Conservation (phyloP, 2,329 filamentous ascomycete species). For the Didymella segeticola region DNA sequence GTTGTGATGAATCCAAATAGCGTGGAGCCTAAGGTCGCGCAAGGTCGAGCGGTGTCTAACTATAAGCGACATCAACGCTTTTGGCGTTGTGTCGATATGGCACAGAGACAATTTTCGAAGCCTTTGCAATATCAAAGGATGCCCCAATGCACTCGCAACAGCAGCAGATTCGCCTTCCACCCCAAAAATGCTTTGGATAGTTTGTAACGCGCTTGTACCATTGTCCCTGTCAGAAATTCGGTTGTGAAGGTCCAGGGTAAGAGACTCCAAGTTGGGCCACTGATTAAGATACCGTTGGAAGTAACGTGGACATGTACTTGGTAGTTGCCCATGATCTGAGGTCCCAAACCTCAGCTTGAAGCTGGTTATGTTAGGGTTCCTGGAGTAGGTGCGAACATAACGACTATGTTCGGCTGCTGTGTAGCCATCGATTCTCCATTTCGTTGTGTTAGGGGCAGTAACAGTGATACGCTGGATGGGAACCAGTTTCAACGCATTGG, state of each 20-base stretch:
- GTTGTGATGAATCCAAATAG: neutral
- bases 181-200: neutral
- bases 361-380: neutral
- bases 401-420: neutral
- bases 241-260: conserved; percentile 8
- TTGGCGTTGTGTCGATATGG: conserved; percentile 7
- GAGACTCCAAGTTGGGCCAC: conserved; percentile 6
- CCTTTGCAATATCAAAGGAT: conserved; percentile 1
- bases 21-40: conserved; percentile 16
- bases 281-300: neutral
- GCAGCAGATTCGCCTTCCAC: neutral
- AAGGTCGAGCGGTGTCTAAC: conserved; percentile 16
- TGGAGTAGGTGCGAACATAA: neutral
- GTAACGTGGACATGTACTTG: neutral
- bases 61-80: conserved; percentile 10
- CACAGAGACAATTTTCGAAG: conserved; percentile 18
- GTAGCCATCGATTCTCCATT: neutral
- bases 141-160: neutral
- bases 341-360: neutral
- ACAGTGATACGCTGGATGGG: neutral
- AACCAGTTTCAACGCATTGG: neutral
- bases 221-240: too few species aligned
- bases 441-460: neutral
- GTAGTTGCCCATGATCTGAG: neutral
- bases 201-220: neutral